Evolutionary conservation across 306 rosid genomes (phyloP).

Genomic region (Corylus americana): DNA sequence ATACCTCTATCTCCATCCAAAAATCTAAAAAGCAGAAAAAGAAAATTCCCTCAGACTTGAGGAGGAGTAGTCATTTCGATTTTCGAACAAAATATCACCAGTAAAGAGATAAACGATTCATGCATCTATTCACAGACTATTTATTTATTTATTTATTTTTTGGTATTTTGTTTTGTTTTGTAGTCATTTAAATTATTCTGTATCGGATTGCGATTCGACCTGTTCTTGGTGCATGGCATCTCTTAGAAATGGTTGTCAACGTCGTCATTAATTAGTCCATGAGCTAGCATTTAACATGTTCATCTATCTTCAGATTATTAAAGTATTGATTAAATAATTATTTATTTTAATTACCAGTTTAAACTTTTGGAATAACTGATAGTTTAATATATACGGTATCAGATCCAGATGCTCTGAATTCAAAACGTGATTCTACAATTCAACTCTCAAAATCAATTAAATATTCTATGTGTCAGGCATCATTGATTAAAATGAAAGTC

Average conservation of each 20-base stretch:
- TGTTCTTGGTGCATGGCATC: background rate
- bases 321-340: too few species aligned
- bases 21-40: background rate
- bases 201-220: background rate
- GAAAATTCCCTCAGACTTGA: slow-evolving; percentile 7
- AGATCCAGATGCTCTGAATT: too few species aligned
- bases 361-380: too few species aligned
- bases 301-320: too few species aligned
- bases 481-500: too few species aligned
- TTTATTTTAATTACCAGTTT: too few species aligned
- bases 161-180: background rate
- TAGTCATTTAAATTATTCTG: background rate
- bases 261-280: background rate
- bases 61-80: slow-evolving; percentile 10
- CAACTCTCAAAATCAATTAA: too few species aligned
- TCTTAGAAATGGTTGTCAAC: background rate
- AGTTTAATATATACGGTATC: too few species aligned
- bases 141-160: too few species aligned
- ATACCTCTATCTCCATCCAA: slow-evolving; percentile 17
- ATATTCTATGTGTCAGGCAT: too few species aligned
- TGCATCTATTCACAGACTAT: background rate
- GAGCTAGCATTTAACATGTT: background rate
- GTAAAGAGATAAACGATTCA: background rate
- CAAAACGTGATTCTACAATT: too few species aligned
- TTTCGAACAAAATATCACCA: slow-evolving; percentile 19